These are phyloP conservation scores for Pleurozium schreberi DNA, from an alignment of 225 moss, liverwort and hornwort species.

Conservation along the genomic window DNA sequence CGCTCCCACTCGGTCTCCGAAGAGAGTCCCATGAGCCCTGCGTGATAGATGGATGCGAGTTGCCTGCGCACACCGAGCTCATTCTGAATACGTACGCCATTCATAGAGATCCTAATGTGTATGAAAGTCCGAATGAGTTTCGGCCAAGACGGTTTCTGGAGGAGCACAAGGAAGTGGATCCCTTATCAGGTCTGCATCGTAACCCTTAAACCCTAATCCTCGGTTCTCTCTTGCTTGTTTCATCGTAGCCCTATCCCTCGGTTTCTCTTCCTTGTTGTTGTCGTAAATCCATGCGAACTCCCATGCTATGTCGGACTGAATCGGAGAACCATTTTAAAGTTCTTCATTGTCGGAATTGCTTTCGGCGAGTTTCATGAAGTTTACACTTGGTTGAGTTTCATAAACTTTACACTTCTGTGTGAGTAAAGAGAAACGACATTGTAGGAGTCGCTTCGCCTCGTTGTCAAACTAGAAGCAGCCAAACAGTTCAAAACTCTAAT, in stretches of 20 bases:
- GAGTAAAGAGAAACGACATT: not conserved
- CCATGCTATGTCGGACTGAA: not conserved
- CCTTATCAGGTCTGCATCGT: not conserved
- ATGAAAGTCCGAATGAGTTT: conserved; percentile 20
- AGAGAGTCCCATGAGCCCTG: conserved; percentile 20
- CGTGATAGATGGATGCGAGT: conserved; percentile 6
- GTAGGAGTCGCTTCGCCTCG: not conserved
- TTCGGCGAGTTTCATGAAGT: not conserved
- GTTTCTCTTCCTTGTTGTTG: not conserved
- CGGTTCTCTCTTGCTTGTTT: not conserved
- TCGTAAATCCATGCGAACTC: too few species aligned
- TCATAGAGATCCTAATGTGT: not conserved
- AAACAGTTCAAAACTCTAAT: not conserved
- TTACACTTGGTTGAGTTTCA: not conserved
- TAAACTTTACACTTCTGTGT: not conserved
- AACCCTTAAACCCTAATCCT: not conserved
- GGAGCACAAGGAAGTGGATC: not conserved
- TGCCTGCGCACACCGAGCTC: conserved; percentile 38
- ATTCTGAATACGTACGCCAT: conserved; percentile 38
- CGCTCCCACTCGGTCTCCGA: conserved; percentile 11
- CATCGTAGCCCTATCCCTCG: not conserved
- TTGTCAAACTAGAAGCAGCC: not conserved
- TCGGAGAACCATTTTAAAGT: not conserved
- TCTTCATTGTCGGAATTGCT: not conserved
- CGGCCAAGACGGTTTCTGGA: conserved; percentile 31